A percentile compares a stretch with the other conserved stretches of the same genome.
Evolutionary conservation across 2,329 filamentous ascomycete genomes (phyloP).

Genomic region (Colletotrichum musicola): DNA sequence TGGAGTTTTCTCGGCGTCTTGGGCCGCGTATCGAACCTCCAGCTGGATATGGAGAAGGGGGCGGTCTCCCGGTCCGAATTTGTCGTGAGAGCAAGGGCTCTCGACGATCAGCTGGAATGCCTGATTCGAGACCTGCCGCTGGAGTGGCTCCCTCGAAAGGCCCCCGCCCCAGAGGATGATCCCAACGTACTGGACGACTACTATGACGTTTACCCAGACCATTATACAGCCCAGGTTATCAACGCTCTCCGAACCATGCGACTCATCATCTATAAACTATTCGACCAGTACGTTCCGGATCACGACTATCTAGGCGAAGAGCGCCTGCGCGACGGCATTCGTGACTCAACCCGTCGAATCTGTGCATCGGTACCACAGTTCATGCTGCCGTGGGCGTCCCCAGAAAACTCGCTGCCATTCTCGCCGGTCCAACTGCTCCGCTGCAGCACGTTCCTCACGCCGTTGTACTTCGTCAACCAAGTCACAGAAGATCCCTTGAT

Average conservation of each 20-base stretch:
- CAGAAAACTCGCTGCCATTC: conserved; percentile 36
- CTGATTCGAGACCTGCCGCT: background rate
- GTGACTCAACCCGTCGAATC: conserved; percentile 11
- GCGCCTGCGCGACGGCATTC: background rate
- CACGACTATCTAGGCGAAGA: background rate
- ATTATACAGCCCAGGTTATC: conserved; percentile 42
- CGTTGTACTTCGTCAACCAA: conserved; percentile 40
- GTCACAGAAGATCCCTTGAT: conserved; percentile 25
- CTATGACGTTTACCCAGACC: conserved; percentile 42
- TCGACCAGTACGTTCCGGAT: background rate
- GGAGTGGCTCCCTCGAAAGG: background rate
- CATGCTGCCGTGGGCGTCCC: conserved; percentile 10
- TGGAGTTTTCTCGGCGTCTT: conserved; percentile 21
- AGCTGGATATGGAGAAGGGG: background rate
- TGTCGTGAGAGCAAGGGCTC: background rate
- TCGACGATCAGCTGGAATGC: conserved; percentile 1
- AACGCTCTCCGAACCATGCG: conserved; percentile 42
- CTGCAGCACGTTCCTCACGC: conserved; percentile 39
- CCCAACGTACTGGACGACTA: conserved; percentile 32
- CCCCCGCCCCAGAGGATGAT: background rate
- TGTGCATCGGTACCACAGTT: conserved; percentile 42
- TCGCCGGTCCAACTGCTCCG: conserved; percentile 41
- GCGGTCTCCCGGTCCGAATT: background rate
- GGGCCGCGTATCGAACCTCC: background rate
- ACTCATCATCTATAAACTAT: conserved; percentile 39